Evolutionary conservation across 1,284 basidiomycete genomes (phyloP).

Genomic region (Ceratobasidium theobromae): DNA sequence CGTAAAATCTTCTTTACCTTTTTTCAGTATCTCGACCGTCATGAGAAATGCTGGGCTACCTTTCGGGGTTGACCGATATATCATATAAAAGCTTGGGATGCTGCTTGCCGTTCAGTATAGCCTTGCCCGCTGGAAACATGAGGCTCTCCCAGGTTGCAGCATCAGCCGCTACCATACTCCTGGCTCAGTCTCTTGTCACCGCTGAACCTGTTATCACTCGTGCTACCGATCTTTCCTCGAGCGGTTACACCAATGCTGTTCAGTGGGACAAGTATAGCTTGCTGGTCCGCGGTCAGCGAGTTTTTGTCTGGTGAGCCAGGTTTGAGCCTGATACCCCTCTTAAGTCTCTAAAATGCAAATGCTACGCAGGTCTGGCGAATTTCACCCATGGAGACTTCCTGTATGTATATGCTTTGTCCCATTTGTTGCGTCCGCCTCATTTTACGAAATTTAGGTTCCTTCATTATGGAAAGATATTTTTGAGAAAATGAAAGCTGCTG

Average conservation of each 20-base stretch:
- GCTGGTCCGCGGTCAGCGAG: conserved; percentile 54
- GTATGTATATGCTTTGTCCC: background rate
- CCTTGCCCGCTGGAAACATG: conserved; percentile 1
- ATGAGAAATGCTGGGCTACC: background rate
- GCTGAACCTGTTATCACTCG: background rate
- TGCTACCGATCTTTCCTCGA: background rate
- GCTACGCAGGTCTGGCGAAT: conserved; percentile 55
- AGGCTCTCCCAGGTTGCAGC: conserved; percentile 11
- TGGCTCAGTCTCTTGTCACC: background rate
- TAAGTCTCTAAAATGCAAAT: background rate
- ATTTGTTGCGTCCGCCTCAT: background rate
- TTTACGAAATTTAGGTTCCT: conserved; percentile 49
- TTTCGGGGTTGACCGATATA: background rate
- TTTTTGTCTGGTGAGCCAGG: conserved; percentile 48
- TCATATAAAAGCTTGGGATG: conserved; percentile 4
- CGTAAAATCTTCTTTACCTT: background rate
- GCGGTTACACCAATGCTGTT: conserved; percentile 41
- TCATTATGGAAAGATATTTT: conserved; percentile 80
- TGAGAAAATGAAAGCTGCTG: conserved; percentile 77
- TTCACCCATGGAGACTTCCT: conserved; percentile 80
- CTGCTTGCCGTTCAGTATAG: background rate
- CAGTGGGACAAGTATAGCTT: conserved; percentile 62
- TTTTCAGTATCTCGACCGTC: conserved; percentile 13
- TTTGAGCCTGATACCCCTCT: background rate
- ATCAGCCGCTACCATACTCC: background rate